phyloP scores from a whole-genome alignment of 768 basidiomycete species.

The Auricularia auricula-judae region DNA sequence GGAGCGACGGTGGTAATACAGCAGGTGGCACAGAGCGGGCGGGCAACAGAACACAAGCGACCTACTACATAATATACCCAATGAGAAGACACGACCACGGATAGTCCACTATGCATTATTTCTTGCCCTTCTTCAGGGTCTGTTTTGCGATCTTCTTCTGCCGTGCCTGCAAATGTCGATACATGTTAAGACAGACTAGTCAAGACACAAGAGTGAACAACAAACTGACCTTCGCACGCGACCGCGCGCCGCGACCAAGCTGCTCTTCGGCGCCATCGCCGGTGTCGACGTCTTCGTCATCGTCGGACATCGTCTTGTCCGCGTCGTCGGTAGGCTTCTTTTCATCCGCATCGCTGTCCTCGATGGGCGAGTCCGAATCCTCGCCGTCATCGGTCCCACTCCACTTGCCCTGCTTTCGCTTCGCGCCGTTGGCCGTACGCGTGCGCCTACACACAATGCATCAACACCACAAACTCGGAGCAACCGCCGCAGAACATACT shows the following conservation, averaged over 20 bases:
- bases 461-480: conserved; percentile 3
- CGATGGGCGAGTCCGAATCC: background rate
- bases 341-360: background rate
- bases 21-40: background rate
- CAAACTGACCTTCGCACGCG: conserved; percentile 28
- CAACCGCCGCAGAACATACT: background rate
- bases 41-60: background rate
- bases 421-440: background rate
- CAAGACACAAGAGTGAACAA: background rate
- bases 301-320: conserved; percentile 35
- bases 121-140: background rate
- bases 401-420: background rate
- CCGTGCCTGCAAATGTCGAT: background rate
- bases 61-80: background rate
- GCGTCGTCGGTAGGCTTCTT: conserved; percentile 17
- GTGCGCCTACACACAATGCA: conserved; percentile 15
- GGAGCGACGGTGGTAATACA: background rate
- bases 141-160: background rate
- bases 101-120: background rate
- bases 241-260: conserved; percentile 22
- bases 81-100: background rate
- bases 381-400: background rate
- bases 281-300: background rate
- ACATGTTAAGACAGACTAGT: background rate
- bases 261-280: conserved; percentile 8